Conservation (phyloP, 228 moss, liverwort and hornwort genomes). For the Sphagnum fallax region DNA sequence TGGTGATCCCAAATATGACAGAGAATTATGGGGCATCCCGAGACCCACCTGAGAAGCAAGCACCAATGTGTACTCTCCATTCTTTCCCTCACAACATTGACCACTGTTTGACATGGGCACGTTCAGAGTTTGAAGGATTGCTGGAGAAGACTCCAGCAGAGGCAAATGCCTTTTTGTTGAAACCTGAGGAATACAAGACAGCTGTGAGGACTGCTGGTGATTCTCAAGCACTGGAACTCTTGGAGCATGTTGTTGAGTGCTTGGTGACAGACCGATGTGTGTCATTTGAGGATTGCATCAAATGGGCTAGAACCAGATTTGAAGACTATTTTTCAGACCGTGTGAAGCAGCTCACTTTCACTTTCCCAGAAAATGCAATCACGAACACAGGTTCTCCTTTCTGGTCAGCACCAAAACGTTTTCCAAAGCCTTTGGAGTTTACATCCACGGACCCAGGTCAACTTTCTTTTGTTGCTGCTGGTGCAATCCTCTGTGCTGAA, state of each 20-base stretch:
- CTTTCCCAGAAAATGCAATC: slow-evolving; percentile 79
- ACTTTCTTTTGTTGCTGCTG: slow-evolving; percentile 75
- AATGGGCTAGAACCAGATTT: slow-evolving; percentile 75
- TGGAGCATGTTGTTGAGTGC: slow-evolving; percentile 89
- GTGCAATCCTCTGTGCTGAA: slow-evolving; percentile 75
- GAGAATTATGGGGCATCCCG: slow-evolving; percentile 96
- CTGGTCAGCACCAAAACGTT: slow-evolving; percentile 99
- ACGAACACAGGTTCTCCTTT: slow-evolving; percentile 80
- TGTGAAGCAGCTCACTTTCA: slow-evolving; percentile 91
- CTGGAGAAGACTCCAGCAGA: slow-evolving; percentile 94
- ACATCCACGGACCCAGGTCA: slow-evolving; percentile 64
- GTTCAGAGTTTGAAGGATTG: slow-evolving; percentile 84
- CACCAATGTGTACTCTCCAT: slow-evolving; percentile 97
- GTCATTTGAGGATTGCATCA: slow-evolving; percentile 68
- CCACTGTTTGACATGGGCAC: slow-evolving; percentile 98
- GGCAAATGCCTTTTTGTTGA: slow-evolving; percentile 66
- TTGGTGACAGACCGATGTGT: slow-evolving; percentile 74
- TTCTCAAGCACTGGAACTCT: slow-evolving; percentile 76
- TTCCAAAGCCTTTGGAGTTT: slow-evolving; percentile 84
- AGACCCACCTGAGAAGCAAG: slow-evolving; percentile 93
- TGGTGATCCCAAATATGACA: slow-evolving; percentile 90
- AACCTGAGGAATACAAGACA: slow-evolving; percentile 76
- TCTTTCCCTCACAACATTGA: slow-evolving; percentile 98
- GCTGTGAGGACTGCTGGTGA: slow-evolving; percentile 78
- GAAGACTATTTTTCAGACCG: slow-evolving; percentile 89